phyloP scores from a whole-genome alignment of 2,329 filamentous ascomycete species.

The Esteya vermicola region DNA sequence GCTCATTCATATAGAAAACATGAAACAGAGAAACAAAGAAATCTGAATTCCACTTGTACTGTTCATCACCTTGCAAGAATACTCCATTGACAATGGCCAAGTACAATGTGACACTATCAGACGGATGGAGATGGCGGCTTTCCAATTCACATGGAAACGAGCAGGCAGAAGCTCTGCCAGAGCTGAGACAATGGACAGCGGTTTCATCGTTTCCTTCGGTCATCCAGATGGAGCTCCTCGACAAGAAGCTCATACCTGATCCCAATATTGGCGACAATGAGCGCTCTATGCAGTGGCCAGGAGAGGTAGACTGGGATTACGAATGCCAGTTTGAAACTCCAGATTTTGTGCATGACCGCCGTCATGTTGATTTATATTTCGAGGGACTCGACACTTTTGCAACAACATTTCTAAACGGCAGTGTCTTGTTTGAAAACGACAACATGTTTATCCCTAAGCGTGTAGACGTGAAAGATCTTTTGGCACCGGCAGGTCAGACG shows the following conservation, averaged over 20 bases:
- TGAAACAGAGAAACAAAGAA: not conserved
- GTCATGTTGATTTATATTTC: not conserved
- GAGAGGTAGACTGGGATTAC: conserved; percentile 47
- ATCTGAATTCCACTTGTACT: not conserved
- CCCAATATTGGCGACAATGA: conserved; percentile 49
- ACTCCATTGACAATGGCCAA: not conserved
- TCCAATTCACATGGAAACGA: not conserved
- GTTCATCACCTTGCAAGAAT: not conserved
- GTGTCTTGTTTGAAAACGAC: not conserved
- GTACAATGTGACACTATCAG: not conserved
- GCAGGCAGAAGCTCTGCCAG: not conserved
- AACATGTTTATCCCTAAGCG: not conserved
- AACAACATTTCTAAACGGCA: not conserved
- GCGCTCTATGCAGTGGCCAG: conserved; percentile 43
- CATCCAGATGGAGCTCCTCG: conserved; percentile 2
- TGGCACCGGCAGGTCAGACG: not conserved
- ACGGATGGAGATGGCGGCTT: not conserved
- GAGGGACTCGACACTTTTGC: not conserved
- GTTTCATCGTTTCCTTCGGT: not conserved
- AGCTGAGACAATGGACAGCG: not conserved
- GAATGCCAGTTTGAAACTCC: conserved; percentile 5
- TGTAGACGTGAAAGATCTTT: not conserved
- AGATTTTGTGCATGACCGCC: not conserved
- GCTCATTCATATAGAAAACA: no score
- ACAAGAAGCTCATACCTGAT: conserved; percentile 25